These are phyloP conservation scores for Sisymbrium irio DNA, from an alignment of 345 rosid species.

Conservation along the genomic window DNA sequence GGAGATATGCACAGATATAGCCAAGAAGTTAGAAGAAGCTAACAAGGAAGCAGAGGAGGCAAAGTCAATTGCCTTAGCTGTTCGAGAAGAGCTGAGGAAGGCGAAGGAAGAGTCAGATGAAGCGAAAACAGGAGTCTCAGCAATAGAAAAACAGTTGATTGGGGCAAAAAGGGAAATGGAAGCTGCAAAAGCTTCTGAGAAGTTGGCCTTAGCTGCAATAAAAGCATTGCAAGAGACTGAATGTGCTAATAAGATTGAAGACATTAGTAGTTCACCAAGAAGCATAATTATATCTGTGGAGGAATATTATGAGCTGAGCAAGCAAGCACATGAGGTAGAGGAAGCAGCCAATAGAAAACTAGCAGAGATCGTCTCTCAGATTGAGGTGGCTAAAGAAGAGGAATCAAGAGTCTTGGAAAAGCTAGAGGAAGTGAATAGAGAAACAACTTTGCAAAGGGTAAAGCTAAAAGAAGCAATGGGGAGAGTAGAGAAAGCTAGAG, in stretches of 20 bases:
- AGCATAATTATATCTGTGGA: constrained; percentile 66
- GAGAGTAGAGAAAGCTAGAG: constrained; percentile 84
- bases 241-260: constrained; percentile 35
- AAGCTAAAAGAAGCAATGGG: constrained; percentile 60
- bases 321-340: constrained; percentile 76
- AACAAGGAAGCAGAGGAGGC: constrained; percentile 74
- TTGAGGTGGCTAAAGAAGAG: constrained; percentile 72
- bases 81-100: constrained; percentile 70
- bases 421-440: constrained; percentile 67
- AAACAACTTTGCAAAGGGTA: constrained; percentile 51
- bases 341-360: constrained; percentile 74
- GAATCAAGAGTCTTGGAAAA: constrained; percentile 59
- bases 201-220: constrained; percentile 78
- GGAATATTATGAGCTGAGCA: constrained; percentile 88
- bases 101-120: constrained; percentile 71
- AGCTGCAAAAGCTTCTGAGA: constrained; percentile 87
- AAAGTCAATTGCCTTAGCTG: constrained; percentile 49
- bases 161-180: constrained; percentile 80
- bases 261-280: constrained; percentile 33
- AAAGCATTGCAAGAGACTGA: constrained; percentile 85
- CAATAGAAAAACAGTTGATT: constrained; percentile 51
- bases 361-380: constrained; percentile 66
- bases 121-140: constrained; percentile 65
- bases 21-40: constrained; percentile 68
- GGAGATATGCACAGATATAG: constrained; percentile 54